These are phyloP conservation scores for Celoporthe dispersa DNA, from an alignment of 2,329 filamentous ascomycete species.

Conservation along the genomic window DNA sequence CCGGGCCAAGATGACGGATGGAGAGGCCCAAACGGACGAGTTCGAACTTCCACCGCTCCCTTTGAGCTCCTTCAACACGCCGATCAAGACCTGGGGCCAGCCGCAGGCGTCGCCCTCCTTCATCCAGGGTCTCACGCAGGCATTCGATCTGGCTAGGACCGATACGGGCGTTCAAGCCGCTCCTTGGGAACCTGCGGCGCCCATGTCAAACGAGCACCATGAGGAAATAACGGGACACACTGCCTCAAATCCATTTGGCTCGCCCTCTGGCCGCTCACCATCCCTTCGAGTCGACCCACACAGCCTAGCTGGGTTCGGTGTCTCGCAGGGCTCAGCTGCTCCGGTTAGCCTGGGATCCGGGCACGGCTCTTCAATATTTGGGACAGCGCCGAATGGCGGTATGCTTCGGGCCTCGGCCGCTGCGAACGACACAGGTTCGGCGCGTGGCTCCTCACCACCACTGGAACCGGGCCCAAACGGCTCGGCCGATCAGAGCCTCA, in stretches of 20 bases:
- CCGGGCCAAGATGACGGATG: slow-evolving; percentile 37
- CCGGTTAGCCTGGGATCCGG: neutral
- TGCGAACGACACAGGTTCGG: neutral
- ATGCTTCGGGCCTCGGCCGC: neutral
- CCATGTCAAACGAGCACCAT: neutral
- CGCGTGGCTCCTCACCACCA: neutral
- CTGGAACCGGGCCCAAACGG: neutral
- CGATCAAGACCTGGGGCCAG: slow-evolving; percentile 4
- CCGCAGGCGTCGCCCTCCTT: neutral
- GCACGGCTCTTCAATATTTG: slow-evolving; percentile 1
- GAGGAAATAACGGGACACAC: neutral
- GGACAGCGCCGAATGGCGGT: neutral
- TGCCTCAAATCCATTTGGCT: slow-evolving; percentile 7
- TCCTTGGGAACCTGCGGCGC: neutral
- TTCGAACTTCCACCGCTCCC: slow-evolving; percentile 29
- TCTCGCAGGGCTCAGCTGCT: neutral
- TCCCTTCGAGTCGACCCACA: neutral
- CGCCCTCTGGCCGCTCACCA: neutral
- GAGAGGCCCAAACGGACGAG: slow-evolving; percentile 39
- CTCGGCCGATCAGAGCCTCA: neutral
- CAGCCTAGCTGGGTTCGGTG: neutral
- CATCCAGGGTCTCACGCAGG: neutral
- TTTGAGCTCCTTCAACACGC: slow-evolving; percentile 15
- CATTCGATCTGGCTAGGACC: slow-evolving; percentile 1
- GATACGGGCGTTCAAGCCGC: slow-evolving; percentile 17